Percentiles rank a stretch among this genome's conserved stretches.
Conservation (phyloP, 768 basidiomycete species). For the Russula abietina region DNA sequence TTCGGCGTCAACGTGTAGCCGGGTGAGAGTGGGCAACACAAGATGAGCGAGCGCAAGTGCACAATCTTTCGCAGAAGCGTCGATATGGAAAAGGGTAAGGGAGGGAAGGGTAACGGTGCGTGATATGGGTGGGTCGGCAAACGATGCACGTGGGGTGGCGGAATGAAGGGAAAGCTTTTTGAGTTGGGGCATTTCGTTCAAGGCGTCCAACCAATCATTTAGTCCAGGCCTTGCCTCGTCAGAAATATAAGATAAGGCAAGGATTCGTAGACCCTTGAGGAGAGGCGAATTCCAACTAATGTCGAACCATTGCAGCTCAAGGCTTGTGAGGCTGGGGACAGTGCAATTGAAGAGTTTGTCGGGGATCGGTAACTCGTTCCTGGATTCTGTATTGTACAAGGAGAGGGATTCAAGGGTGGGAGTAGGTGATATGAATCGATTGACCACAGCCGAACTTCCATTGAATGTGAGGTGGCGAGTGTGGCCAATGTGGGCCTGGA, state of each 20-base stretch:
- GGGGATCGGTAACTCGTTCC: too few species aligned
- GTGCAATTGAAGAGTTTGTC: background rate
- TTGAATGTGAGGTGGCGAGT: too few species aligned
- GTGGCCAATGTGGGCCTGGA: slow-evolving; percentile 1
- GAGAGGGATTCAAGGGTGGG: too few species aligned
- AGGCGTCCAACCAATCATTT: background rate
- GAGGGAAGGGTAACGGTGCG: background rate
- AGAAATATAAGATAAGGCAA: background rate
- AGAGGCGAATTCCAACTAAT: background rate
- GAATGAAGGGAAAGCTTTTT: background rate
- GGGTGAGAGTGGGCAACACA: too few species aligned
- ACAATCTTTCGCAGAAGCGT: background rate
- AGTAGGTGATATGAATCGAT: too few species aligned
- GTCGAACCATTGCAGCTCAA: background rate
- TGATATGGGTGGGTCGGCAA: too few species aligned
- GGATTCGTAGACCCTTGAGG: background rate
- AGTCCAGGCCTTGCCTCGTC: background rate
- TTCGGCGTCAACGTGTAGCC: background rate
- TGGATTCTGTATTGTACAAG: too few species aligned
- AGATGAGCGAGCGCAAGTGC: slow-evolving; percentile 4
- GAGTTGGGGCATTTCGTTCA: background rate
- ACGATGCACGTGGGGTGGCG: background rate
- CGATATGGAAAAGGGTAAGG: background rate
- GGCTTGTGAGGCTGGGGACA: background rate
- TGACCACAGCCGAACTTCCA: too few species aligned